A percentile compares a stretch with the other conserved stretches of the same genome.
phyloP scores from a whole-genome alignment of 2,329 filamentous ascomycete genomes.

The Paraphoma sp. region DNA sequence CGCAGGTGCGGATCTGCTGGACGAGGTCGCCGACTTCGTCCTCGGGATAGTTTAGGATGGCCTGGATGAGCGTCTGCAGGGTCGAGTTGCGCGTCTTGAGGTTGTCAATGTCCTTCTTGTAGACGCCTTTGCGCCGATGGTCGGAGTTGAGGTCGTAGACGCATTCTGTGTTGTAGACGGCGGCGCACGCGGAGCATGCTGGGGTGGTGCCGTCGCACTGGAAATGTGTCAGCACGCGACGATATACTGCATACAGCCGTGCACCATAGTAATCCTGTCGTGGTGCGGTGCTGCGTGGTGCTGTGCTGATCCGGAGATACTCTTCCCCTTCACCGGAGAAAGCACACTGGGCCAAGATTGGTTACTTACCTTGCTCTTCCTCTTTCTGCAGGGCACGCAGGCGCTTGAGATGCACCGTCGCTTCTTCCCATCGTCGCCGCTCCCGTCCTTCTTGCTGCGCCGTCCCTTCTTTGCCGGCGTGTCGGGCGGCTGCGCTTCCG shows the following conservation, averaged over 20 bases:
- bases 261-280: background rate
- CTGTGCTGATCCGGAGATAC: constrained; percentile 10
- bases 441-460: constrained; percentile 42
- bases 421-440: constrained; percentile 52
- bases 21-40: constrained; percentile 84
- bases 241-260: background rate
- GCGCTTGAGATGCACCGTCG: constrained; percentile 51
- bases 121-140: constrained; percentile 94
- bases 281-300: background rate
- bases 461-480: constrained; percentile 41
- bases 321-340: constrained; percentile 13
- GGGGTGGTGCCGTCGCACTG: constrained; percentile 88
- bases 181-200: constrained; percentile 93
- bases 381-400: constrained; percentile 49
- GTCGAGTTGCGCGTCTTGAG: constrained; percentile 87
- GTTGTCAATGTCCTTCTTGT: constrained; percentile 90
- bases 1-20: constrained; percentile 85
- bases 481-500: constrained; percentile 14
- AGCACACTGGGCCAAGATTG: constrained; percentile 7
- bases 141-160: constrained; percentile 97
- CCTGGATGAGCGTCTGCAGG: constrained; percentile 89
- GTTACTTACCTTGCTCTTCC: constrained; percentile 49
- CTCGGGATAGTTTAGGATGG: constrained; percentile 88
- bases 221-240: constrained; percentile 16
- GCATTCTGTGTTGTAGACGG: constrained; percentile 89